Base-by-base conservation (phyloP, 2,329 filamentous ascomycete species). In the Ceratocystis eucalypticola region DNA sequence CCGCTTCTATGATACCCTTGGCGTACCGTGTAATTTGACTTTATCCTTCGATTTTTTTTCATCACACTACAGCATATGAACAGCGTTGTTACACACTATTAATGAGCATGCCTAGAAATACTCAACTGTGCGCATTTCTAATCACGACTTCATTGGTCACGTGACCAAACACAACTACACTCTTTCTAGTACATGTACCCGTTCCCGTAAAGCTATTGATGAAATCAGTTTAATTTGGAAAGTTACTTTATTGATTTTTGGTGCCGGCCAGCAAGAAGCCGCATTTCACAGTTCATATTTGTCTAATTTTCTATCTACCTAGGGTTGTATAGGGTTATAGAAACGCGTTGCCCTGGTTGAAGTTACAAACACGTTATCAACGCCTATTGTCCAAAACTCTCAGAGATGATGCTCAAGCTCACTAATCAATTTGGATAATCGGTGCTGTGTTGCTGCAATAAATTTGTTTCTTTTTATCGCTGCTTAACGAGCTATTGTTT, bases 291-390 rank as follows among this genome's bases (percentile, higher is more conserved):
- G 37, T 15, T 41, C 37, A 15, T 12, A 15, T 41, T 30, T 30
- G 30, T 30, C 6, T 30, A 6, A 7, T 33, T 33, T 33, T 3
- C 10, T 3, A 41, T 41, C 10, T 15, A 2, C 10, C 22, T 53
- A 53, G 48, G 48, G 48, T 53, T 59, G 28, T 3, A 3, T 25
- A 59, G 55, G 55, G 55, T 59, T 59, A 59, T n/a, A 28, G 33
- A n/a, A 59, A 59, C 55, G 55, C 28, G 55, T 59, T 25, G 55
- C 55, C 48, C 48, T 53, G 48, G 22, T 8, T 59, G 55, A 59
- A 59, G 55, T 28, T 33, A 30, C 30, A 20, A 20, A 28, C n/a
- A 12, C 30, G 33, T 59, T 30, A 59, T 37, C 55, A 20, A 10
- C 48, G 48, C 20, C 22, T 15, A 10, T 10, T 5, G 25, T 28